A percentile compares a stretch with the other conserved stretches of the same genome.
Conservation (phyloP, 208 protist genomes). For the Leishmania aethiopica region DNA sequence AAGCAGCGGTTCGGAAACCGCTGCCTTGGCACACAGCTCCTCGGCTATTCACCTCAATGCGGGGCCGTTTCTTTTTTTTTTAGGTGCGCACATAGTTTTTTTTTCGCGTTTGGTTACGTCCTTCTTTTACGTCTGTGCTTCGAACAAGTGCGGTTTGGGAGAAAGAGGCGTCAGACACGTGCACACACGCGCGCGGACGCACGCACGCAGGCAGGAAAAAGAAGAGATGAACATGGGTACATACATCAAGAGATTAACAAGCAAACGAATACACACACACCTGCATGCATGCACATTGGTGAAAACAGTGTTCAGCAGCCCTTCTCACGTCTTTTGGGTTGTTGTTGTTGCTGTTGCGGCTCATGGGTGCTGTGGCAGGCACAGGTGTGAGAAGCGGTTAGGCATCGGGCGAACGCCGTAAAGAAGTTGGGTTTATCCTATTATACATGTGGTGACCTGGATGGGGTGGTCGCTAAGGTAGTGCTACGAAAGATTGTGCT, state of each 20-base stretch:
- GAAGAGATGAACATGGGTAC: neutral
- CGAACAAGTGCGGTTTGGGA: no score
- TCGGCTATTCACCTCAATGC: neutral
- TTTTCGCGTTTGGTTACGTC: neutral
- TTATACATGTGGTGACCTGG: neutral
- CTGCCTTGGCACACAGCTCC: neutral
- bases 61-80: neutral
- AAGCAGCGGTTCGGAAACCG: neutral
- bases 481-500: slow-evolving; percentile 18
- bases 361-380: neutral
- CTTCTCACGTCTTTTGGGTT: neutral
- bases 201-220: neutral
- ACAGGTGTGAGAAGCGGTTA: neutral
- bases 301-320: neutral
- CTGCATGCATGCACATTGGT: neutral
- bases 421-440: no score
- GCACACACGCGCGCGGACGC: no score
- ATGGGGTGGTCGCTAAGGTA: neutral
- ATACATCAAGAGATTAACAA: neutral
- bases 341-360: no score
- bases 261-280: neutral
- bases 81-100: neutral
- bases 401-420: neutral
- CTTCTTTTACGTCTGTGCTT: no score
- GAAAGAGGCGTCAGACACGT: no score